A percentile compares a stretch with the other conserved stretches of the same genome.
These are phyloP conservation scores for Cryptosporidium andersoni DNA, from an alignment of 169 alveolate species.

Conservation along the genomic window DNA sequence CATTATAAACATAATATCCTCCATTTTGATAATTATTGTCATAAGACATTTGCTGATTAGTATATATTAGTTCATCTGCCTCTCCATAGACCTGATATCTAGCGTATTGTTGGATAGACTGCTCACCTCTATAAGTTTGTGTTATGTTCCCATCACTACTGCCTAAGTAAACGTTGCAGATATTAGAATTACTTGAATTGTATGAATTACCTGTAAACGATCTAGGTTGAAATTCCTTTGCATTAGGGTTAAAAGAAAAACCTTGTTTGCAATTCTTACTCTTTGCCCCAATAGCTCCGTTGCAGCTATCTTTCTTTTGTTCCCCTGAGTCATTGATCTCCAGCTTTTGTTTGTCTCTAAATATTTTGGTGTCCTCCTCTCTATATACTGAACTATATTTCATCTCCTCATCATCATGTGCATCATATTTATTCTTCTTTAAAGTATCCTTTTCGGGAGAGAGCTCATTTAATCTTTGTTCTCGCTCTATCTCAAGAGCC, in stretches of 20 bases:
- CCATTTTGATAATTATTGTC: not conserved
- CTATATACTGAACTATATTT: slow-evolving; percentile 53
- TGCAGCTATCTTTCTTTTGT: not conserved
- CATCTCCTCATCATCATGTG: slow-evolving; percentile 51
- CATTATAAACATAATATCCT: slow-evolving; percentile 4
- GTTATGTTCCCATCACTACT: not conserved
- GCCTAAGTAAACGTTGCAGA: not conserved
- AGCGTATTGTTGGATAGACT: too few relatives aligned
- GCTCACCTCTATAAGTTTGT: not conserved
- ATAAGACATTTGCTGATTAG: not conserved
- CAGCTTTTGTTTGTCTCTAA: not conserved
- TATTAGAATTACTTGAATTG: not conserved
- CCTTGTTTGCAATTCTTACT: slow-evolving; percentile 6
- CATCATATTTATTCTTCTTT: not conserved
- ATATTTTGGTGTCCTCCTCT: not conserved
- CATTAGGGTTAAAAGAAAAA: slow-evolving; percentile 65
- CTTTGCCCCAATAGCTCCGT: not conserved
- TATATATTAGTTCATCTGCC: too few relatives aligned
- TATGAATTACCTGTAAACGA: not conserved
- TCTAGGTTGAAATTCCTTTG: slow-evolving; percentile 66
- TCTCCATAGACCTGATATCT: not conserved
- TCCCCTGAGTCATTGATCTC: not conserved
- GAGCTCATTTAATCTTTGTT: slow-evolving; percentile 1
- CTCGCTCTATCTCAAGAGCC: slow-evolving; percentile 46
- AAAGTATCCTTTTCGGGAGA: not conserved